Conservation (phyloP, 2,329 filamentous ascomycete species). For the Alternaria triticimaculans region DNA sequence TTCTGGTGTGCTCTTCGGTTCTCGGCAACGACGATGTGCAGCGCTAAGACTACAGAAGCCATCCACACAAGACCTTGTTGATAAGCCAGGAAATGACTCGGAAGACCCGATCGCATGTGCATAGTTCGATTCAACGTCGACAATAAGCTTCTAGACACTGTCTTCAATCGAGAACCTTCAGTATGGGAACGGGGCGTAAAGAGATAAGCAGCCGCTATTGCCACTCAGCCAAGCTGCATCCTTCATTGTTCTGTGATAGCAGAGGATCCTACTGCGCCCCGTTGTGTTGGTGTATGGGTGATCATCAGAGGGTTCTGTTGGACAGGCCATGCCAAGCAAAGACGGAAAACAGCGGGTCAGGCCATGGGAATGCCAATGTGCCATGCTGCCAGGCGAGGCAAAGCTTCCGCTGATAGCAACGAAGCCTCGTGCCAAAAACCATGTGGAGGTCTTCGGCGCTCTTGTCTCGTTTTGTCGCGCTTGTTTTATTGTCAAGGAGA, state of each 20-base stretch:
- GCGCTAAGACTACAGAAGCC: background rate
- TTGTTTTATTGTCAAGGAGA: background rate
- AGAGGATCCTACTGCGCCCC: background rate
- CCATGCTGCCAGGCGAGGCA: slow-evolving; percentile 5
- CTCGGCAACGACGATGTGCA: background rate
- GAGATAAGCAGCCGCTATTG: slow-evolving; percentile 1
- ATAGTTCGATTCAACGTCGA: background rate
- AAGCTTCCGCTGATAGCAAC: slow-evolving; percentile 9
- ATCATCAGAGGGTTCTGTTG: background rate
- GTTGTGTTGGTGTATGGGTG: background rate
- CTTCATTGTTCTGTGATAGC: background rate
- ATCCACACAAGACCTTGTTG: background rate
- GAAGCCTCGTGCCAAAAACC: slow-evolving; percentile 6
- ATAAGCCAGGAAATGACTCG: background rate
- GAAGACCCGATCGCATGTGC: background rate
- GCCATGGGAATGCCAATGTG: background rate
- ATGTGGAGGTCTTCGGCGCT: slow-evolving; percentile 1
- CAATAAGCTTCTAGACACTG: background rate
- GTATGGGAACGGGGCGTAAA: background rate
- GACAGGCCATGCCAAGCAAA: slow-evolving; percentile 4
- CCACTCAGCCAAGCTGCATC: background rate
- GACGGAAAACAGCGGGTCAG: slow-evolving; percentile 3
- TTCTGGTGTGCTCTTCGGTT: background rate
- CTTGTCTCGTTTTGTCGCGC: slow-evolving; percentile 8
- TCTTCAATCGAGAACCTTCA: background rate